Evolutionary conservation across 2,329 filamentous ascomycete genomes (phyloP), one percentile per base, ranked within the genome.

Genomic region (Phaeosphaeriaceae sp.): DNA sequence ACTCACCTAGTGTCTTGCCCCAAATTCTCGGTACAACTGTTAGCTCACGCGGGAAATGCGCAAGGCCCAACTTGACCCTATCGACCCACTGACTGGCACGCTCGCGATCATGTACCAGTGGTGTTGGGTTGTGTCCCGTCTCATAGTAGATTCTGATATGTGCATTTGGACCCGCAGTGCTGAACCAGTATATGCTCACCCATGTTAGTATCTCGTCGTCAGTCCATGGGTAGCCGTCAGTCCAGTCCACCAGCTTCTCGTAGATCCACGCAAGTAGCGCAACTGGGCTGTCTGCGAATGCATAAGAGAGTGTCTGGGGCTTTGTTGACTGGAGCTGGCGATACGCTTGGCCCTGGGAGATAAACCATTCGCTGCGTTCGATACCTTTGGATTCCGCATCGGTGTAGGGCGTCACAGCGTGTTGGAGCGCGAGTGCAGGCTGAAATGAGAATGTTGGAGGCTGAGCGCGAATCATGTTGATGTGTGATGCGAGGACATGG

Each of bases 191-290:
- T 42, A 94, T 84, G 51, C 83, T 86, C 0, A 93, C 78, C 91
- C 91, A 94, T 0, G 88, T 91, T 24, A 92, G 78, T 9, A 94
- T 84, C 77, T 94, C 91, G 55, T 93, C 90, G 60, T 92, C 88
- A 0, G 86, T 89, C 91, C 91, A 94, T 0, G 85, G 79, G 69
- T 93, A 93, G 0, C 67, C 68, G 67, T 94, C 91, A 0, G 88
- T 88, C 91, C 91, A 94, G 66, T 91, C 88, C 65, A 89, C 86
- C 40, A 94, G 78, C 73, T 94, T 94, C 77, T 94, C 92, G 65
- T 91, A 91, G 32, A 94, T 88, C 92, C 92, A 95, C 0, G 90
- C 86, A 1, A 94, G 80, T 2, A 93, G 78, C 0, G 85, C 90
- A 0, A 91, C 85, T 0, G 91, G 92, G 7, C 85, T 89, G 71